Conservation (phyloP, 805 yeast genomes). For the Zygotorulaspora chibaensis region DNA sequence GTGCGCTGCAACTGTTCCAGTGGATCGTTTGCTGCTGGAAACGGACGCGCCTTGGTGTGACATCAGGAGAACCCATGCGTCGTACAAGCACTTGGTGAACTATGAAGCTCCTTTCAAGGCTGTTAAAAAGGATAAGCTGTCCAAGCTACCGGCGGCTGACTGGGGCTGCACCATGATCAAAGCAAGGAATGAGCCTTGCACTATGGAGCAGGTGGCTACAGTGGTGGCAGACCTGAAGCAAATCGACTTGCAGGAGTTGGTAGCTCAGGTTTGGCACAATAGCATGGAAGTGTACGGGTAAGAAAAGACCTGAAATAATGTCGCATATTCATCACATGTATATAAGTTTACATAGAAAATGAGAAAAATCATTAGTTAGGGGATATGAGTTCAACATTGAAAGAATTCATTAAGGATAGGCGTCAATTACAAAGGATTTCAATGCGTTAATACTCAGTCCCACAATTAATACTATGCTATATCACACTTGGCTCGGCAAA, state of each 20-base stretch:
- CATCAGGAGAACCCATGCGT: conserved; percentile 75
- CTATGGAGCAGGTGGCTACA: conserved; percentile 74
- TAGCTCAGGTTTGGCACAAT: conserved; percentile 50
- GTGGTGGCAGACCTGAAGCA: conserved; percentile 52
- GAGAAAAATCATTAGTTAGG: no score
- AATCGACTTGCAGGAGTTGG: conserved; percentile 41
- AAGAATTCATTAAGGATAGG: no score
- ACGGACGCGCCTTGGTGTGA: conserved; percentile 99
- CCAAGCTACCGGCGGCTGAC: conserved; percentile 23
- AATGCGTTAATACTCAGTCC: no score
- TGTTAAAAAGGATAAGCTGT: conserved; percentile 35
- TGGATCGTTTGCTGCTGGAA: conserved; percentile 69
- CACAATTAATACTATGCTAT: no score
- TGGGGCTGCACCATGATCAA: conserved; percentile 49
- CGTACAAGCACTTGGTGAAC: conserved; percentile 51
- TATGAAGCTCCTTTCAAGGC: conserved; percentile 28
- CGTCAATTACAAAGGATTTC: no score
- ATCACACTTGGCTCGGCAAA: no score
- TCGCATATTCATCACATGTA: not conserved
- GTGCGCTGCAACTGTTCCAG: conserved; percentile 65
- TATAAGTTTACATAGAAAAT: not conserved
- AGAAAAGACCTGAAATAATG: not conserved
- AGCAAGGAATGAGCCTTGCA: conserved; percentile 90
- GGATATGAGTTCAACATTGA: no score
- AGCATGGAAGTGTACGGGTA: conserved; percentile 41